Evolutionary conservation across 257 asterid genomes (phyloP), one percentile per base, ranked within the genome.

Genomic region (Solanum habrochaites): DNA sequence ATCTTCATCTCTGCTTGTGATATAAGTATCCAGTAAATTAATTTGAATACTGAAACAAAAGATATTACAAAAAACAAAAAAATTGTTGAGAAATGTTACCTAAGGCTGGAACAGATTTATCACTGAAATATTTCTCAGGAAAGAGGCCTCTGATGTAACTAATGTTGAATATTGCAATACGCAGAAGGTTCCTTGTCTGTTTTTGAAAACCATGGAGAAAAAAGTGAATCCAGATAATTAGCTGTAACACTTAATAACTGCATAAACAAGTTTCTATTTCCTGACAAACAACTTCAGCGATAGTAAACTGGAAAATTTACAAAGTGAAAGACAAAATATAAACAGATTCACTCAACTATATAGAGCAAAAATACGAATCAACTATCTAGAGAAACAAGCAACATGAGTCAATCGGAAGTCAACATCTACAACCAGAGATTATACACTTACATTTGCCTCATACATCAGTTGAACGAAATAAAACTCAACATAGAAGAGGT

Each of bases 71-170:
- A 18, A 56, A 37, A 37, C 39, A 37, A 4, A 32, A 71, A 29
- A 0, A 58, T 12, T 18, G 80, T 21, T 67, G 52, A 62, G n/a
- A 35, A 84, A 86, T 86, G 91, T 91, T 86, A 94, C 99, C 98
- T 90, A 97, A 89, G 78, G 99, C 98, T 23, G 99, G 99, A 90
- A 97, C 97, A 80, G 93, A 92, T 89, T 97, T 97, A 91, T 97
- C 99, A 89, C 88, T 94, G 90, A 97, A 97, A 90, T 95, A 95
- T 42, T 94, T 95, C 90, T 95, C 98, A 64, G 98, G 98, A 87
- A 94, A 96, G 86, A 97, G 98, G 86, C 99, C 98, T 91, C 99
- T 94, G 90, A 97, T 94, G 90, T 95, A 97, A 89, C 99, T 95
- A 82, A 97, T 95, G 91, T 97, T 97, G 93, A 97, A 97, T 90